phyloP scores from a whole-genome alignment of 108 stramenopile species.

The Asterionellopsis glacialis region DNA sequence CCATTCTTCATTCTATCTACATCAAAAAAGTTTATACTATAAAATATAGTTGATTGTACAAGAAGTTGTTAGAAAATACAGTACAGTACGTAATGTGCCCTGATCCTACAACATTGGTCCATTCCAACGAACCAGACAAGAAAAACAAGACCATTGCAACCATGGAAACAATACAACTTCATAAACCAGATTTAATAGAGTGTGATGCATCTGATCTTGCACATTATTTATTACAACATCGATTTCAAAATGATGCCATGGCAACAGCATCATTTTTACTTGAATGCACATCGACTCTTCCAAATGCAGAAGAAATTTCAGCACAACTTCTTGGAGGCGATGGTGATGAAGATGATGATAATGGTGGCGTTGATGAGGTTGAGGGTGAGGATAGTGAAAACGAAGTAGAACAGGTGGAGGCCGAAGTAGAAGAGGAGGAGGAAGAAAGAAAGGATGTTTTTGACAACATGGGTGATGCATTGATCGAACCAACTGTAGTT shows the following conservation, averaged over 20 bases:
- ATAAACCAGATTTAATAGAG: not conserved
- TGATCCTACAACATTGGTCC: not conserved
- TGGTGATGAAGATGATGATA: constrained; percentile 9
- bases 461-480: not conserved
- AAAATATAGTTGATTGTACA: too few relatives aligned
- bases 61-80: too few relatives aligned
- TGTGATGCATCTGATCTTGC: constrained; percentile 10
- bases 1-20: too few relatives aligned
- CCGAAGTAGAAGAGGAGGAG: not conserved
- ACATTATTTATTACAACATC: constrained; percentile 12
- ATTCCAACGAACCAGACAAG: not conserved
- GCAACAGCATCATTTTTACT: constrained; percentile 32
- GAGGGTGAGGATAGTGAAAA: constrained; percentile 3
- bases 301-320: constrained; percentile 36
- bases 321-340: constrained; percentile 26
- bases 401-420: not conserved
- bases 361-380: constrained; percentile 11
- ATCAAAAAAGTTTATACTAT: too few relatives aligned
- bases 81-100: too few relatives aligned
- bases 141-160: not conserved
- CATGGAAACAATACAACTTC: not conserved
- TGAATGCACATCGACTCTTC: constrained; percentile 25
- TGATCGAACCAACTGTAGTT: constrained; percentile 32
- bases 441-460: too few relatives aligned
- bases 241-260: constrained; percentile 35